Base-by-base conservation (phyloP, 768 basidiomycete genomes). In the Mycena albidolilacea region DNA sequence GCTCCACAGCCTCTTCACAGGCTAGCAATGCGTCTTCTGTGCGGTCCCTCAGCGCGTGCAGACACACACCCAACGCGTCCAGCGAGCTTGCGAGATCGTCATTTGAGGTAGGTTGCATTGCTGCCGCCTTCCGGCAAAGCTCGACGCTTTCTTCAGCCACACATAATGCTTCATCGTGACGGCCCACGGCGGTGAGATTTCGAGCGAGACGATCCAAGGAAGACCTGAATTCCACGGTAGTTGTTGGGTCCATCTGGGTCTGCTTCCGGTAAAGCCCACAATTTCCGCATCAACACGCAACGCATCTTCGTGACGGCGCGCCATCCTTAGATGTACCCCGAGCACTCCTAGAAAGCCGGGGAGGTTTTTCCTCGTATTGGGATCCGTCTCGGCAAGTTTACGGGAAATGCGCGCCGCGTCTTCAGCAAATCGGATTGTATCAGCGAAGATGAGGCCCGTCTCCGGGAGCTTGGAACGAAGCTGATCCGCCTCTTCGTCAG, bases 301-400 rank as follows among this genome's bases (percentile, higher is more conserved):
- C n/a, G 48, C 63, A 64, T 64, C 63, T n/a, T 64, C 63, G 48
- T 64, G 50, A 21, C 46, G 63, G 63, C 63, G 63, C 46, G 35
- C 63, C 63, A 35, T 5, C 63, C 30, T 50, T 12, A 64, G 63
- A 12, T 64, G 46, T 54, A 54, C 5, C 6, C 7, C 17, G 9
- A 52, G 50, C 35, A n/a, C 11, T 64, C 48, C 64, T 50, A 64
- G 64, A 39, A 39, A 35, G n/a, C 64, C 19, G 50, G 48, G 48
- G 37, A 64, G 64, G 2, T 14, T 19, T 37, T 35, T 23, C 21
- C 21, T 64, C 7, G 21, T 15, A 12, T 17, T 19, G 14, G 64
- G 64, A 11, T 17, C 64, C 48, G 37, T 64, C 50, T 15, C 64
- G 12, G 48, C 64, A 19, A 64, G 64, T 39, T 38, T 43, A 43